Evolutionary conservation across 2,329 filamentous ascomycete genomes (phyloP).

Genomic region (Hysterium pulicare): DNA sequence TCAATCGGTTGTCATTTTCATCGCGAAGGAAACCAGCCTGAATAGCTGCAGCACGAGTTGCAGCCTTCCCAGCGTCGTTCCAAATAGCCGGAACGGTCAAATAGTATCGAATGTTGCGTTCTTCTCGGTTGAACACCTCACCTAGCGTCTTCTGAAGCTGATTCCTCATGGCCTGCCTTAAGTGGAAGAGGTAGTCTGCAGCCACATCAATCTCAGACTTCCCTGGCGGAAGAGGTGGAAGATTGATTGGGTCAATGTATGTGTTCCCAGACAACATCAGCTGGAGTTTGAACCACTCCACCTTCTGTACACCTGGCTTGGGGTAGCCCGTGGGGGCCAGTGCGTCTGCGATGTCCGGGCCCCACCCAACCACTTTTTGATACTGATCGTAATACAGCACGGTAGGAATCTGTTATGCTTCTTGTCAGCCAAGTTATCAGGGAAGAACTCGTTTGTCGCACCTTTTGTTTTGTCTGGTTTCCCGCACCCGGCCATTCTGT

Average conservation of each 20-base stretch:
- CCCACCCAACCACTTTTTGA: constrained; percentile 99
- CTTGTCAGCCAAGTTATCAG: constrained; percentile 2
- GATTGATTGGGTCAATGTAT: constrained; percentile 98
- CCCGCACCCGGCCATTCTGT: constrained; percentile 98
- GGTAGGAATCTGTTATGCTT: constrained; percentile 74
- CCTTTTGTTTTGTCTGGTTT: constrained; percentile 98
- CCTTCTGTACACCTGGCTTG: constrained; percentile 96
- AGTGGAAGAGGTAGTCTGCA: constrained; percentile 98
- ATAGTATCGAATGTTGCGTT: constrained; percentile 97
- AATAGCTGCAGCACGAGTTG: constrained; percentile 90
- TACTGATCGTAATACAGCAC: constrained; percentile 99
- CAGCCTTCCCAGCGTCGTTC: constrained; percentile 98
- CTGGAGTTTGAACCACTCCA: constrained; percentile 99
- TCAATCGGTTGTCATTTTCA: constrained; percentile 95
- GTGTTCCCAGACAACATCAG: constrained; percentile 98
- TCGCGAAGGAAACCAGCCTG: constrained; percentile 95
- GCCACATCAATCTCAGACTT: constrained; percentile 99
- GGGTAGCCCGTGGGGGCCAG: constrained; percentile 95
- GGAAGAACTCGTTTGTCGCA: constrained; percentile 37
- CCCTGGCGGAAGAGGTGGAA: constrained; percentile 91
- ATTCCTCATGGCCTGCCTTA: constrained; percentile 93
- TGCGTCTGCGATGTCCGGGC: constrained; percentile 94
- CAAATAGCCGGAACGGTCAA: constrained; percentile 98
- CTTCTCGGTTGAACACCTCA: constrained; percentile 96
- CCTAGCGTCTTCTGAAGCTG: constrained; percentile 94